Percentiles rank a stretch among this genome's conserved stretches.
These are phyloP conservation scores for Yamadazyma jaroonii DNA, from an alignment of 1,139 yeast species.

Conservation along the genomic window DNA sequence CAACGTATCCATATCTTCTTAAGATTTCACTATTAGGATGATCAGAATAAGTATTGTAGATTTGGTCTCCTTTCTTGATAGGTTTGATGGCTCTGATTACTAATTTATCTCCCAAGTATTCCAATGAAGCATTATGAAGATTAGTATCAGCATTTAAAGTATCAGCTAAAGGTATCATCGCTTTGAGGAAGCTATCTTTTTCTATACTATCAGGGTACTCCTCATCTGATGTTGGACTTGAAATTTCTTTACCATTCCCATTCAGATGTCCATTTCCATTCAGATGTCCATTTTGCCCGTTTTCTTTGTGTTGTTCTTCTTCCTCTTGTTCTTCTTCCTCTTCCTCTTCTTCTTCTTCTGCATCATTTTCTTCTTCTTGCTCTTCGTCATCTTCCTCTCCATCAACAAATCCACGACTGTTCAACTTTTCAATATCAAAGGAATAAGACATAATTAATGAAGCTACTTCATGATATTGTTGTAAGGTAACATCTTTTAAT, in stretches of 20 bases:
- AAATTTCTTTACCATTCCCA: not conserved
- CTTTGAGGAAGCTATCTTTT: constrained; percentile 55
- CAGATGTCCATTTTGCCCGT: constrained; percentile 3
- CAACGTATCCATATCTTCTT: constrained; percentile 90
- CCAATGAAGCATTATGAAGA: constrained; percentile 71
- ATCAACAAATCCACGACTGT: constrained; percentile 15
- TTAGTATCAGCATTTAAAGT: constrained; percentile 82
- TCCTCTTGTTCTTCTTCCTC: constrained; percentile 17
- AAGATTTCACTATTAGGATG: constrained; percentile 85
- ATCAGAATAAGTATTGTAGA: constrained; percentile 87
- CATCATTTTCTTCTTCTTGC: constrained; percentile 17
- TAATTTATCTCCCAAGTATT: constrained; percentile 43
- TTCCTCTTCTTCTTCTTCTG: constrained; percentile 16
- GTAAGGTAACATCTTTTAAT: constrained; percentile 38
- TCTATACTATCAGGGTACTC: constrained; percentile 22
- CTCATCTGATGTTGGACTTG: constrained; percentile 17
- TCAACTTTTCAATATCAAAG: constrained; percentile 31
- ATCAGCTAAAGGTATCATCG: constrained; percentile 94
- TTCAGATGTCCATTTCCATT: too few species aligned
- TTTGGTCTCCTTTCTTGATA: constrained; percentile 66
- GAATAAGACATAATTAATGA: constrained; percentile 49
- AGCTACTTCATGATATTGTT: constrained; percentile 70
- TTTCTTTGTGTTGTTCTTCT: constrained; percentile 17
- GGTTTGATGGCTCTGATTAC: constrained; percentile 68
- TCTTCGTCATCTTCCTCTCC: constrained; percentile 17